Evolutionary conservation across 2,329 filamentous ascomycete species (phyloP), one percentile per base, ranked within the genome.

Genomic region (Sclerotinia nivalis): DNA sequence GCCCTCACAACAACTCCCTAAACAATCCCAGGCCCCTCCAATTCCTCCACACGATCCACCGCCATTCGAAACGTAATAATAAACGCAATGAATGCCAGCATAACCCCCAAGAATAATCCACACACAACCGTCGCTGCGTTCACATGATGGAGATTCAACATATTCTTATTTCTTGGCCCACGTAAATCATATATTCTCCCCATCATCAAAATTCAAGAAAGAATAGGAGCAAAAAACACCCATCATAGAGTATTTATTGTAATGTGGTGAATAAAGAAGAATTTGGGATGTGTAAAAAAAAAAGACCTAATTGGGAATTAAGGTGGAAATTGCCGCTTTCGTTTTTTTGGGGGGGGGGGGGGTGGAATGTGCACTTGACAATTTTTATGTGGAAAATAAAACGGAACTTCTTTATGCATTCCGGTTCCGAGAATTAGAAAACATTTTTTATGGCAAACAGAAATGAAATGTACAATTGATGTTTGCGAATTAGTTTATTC

Each of bases 1-100:
- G 8, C 49, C 22, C n/a, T 25, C 49, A 52, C 40, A 43, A 6
- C 40, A 52, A 25, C 22, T 2, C 49, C 47, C 31, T 28, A 68
- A 10, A 61, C 66, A 52, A 12, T 20, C 22, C 55, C 45, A 8
- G 66, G 66, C 4, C 28, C 55, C 18, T 68, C 66, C 20, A 52
- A 45, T 20, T 60, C 55, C 3, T 52, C 34, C 12, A 68, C 47
- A 43, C 52, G 28, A 28, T 68, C 66, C 8, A 68, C 55, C 45
- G 66, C 66, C 31, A 68, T 20, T 25, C 66, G 37, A 68, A 68
- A 68, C 4, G 55, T 62, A 61, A 68, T 4, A n/a, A 68, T 31
- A 34, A 68, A 68, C 8, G 20, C 31, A 28, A 68, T 61, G 1
- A 68, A 10, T 15, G 66, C 66, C 55, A 68, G 12, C 12, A 68